Percentiles rank a stretch among this genome's conserved stretches.
Evolutionary conservation across 495 filamentous ascomycete species (phyloP).

Genomic region (Talaromyces wortmannii): DNA sequence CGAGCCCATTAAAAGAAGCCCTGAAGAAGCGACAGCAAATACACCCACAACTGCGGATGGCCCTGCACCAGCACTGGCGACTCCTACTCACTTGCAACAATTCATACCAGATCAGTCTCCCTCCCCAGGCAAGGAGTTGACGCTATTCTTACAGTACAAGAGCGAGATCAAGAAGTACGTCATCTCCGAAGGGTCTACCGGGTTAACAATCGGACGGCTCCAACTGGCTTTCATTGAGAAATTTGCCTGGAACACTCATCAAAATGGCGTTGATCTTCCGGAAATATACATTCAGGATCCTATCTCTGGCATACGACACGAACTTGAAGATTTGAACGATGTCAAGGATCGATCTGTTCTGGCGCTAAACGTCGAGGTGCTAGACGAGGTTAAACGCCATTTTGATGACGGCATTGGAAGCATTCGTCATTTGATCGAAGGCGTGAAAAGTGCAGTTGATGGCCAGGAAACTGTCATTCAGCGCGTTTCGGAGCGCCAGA

Average conservation of each 20-base stretch:
- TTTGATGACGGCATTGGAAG: slow-evolving; percentile 89
- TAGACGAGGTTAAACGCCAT: slow-evolving; percentile 94
- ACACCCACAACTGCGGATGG: slow-evolving; percentile 26
- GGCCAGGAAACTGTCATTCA: slow-evolving; percentile 75
- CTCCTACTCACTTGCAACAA: slow-evolving; percentile 37
- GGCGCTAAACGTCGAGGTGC: slow-evolving; percentile 85
- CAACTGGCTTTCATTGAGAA: slow-evolving; percentile 99
- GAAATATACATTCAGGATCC: slow-evolving; percentile 98
- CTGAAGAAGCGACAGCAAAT: slow-evolving; percentile 14
- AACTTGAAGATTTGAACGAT: slow-evolving; percentile 89
- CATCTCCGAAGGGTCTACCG: slow-evolving; percentile 72
- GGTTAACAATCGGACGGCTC: slow-evolving; percentile 76
- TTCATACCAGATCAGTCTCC: slow-evolving; percentile 66
- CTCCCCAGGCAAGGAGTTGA: slow-evolving; percentile 79
- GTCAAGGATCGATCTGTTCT: slow-evolving; percentile 93
- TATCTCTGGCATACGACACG: slow-evolving; percentile 88
- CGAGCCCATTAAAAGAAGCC: slow-evolving; percentile 45
- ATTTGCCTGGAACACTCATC: slow-evolving; percentile 96
- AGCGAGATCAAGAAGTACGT: slow-evolving; percentile 96
- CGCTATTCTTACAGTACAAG: slow-evolving; percentile 95
- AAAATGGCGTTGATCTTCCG: slow-evolving; percentile 85
- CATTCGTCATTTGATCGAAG: slow-evolving; percentile 71
- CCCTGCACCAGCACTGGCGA: slow-evolving; percentile 18
- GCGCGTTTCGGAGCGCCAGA: slow-evolving; percentile 84
- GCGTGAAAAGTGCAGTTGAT: slow-evolving; percentile 69